Evolutionary conservation across 2,329 filamentous ascomycete genomes (phyloP), one percentile per base, ranked within the genome.

Genomic region (Didymella pinodella): DNA sequence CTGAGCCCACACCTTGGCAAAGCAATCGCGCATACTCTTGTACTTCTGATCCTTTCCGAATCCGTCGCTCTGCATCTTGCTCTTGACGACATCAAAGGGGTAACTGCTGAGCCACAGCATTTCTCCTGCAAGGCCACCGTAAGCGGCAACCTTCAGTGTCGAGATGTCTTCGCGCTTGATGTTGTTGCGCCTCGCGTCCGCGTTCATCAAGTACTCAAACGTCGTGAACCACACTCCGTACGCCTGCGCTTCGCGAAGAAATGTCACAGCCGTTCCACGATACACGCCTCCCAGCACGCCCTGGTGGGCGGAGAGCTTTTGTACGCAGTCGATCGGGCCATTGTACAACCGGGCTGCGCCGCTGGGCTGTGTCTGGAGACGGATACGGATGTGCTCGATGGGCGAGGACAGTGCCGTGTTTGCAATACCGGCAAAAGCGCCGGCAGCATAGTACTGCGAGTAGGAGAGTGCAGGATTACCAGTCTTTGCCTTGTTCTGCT

Each of bases 31-130:
- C 94, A 97, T 97, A 55, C 83, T 89, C 76, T 82, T 86, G 80
- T 90, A 99, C 75, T 84, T 85, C 82, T 89, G 88, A 63, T 85
- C 80, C 48, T 77, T 78, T 2, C 91, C 92, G 75, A 97, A 95
- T 0, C 91, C 93, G 80, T 99, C 95, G 58, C 90, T 97, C 85
- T 99, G 95, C 94, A 98, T 97, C 86, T 97, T 98, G 80, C 92
- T 97, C 90, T 99, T 99, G 80, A 99, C 81, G 28, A 99, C 94
- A 79, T 99, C 95, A 65, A 99, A 90, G 22, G 95, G 95, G 80
- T 99, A 99, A 74, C 92, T 96, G 34, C 85, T 85, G 54, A 99
- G 82, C 95, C 95, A 99, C 57, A 99, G 85, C 51, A 88, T 92
- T 83, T 99, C 95, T 68, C 95, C 95, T 0, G 95, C 95, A 40